These are phyloP conservation scores for Sherardia arvensis DNA, from an alignment of 257 asterid species.

Conservation along the genomic window DNA sequence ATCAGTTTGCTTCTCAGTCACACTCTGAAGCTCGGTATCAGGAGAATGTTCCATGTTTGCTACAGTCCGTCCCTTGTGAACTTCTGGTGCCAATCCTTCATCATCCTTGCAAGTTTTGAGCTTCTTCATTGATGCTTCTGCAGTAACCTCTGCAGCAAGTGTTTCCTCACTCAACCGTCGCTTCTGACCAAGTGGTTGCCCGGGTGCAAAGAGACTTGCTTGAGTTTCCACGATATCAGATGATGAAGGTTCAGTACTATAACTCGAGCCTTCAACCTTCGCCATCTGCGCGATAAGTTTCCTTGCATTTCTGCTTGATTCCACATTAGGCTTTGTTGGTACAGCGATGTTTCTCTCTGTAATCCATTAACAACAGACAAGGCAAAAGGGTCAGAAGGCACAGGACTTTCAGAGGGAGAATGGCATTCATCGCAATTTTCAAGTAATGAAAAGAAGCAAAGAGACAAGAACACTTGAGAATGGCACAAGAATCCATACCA, in stretches of 20 bases:
- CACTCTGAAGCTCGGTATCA: slow-evolving; percentile 47
- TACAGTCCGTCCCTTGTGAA: slow-evolving; percentile 31
- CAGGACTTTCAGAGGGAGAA: no score
- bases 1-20: no score
- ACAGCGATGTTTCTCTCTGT: slow-evolving; percentile 31
- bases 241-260: slow-evolving; percentile 20
- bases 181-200: slow-evolving; percentile 40
- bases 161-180: slow-evolving; percentile 51
- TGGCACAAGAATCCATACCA: slow-evolving; percentile 1
- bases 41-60: slow-evolving; percentile 24
- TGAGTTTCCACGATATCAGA: slow-evolving; percentile 39
- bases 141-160: slow-evolving; percentile 38
- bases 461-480: not conserved
- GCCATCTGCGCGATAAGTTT: slow-evolving; percentile 84
- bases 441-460: not conserved
- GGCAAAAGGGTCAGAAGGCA: slow-evolving; percentile 21
- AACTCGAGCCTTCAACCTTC: slow-evolving; percentile 49
- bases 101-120: slow-evolving; percentile 45
- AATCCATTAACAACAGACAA: slow-evolving; percentile 16
- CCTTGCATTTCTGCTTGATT: slow-evolving; percentile 49
- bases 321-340: slow-evolving; percentile 35
- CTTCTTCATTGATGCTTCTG: slow-evolving; percentile 48
- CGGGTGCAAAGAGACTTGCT: slow-evolving; percentile 22
- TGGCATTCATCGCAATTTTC: not conserved
- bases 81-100: slow-evolving; percentile 11